Base-by-base conservation (phyloP, 1,284 basidiomycete species). In the Cerioporus squamosus region DNA sequence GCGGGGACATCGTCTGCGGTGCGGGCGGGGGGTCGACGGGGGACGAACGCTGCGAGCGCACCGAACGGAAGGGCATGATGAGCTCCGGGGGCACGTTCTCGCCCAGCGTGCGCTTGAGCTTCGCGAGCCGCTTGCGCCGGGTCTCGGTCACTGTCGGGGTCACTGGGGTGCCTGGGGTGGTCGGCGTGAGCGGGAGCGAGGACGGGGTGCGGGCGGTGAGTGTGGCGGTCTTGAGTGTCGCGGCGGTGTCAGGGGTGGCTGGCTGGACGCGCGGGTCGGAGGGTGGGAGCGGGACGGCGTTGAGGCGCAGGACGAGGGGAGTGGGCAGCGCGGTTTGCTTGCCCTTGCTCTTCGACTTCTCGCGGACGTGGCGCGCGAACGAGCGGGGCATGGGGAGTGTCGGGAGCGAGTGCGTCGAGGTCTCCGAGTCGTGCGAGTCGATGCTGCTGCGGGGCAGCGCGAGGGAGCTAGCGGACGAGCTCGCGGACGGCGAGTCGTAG, bases 1-100 rank as follows among this genome's bases (percentile, higher is more conserved):
- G n/a, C n/a, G n/a, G n/a, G n/a, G n/a, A n/a, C 6, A 23, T 22
- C 33, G 48, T 15, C 51, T 44, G 53, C 7, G 60, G 15, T 3
- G 42, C 7, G 24, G 57, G 20, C 0, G 55, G 15, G 15, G 42
- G 24, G 1, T 36, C 49, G 26, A 52, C 20, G 9, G 62, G 47
- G 10, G 55, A 39, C 0, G 59, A 8, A 31, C 38, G 42, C 45
- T 56, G 49, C n/a, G 57, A 38, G 53, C 46, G 40, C 26, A 43
- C 10, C 8, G 55, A 18, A 36, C 46, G 47, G 40, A 63, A 31
- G 44, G 66, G 65, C 60, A 82, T 81, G 47, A 85, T 77, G 53
- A 85, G 77, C 66, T 84, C 81, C 5, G 76, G 72, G 2, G 84
- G 83, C 23, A 85, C 74, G 62, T 81, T 80, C 70, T 83, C 82